A percentile compares a stretch with the other conserved stretches of the same genome.
These are phyloP conservation scores for Aspergillus sp. DNA, from an alignment of 2,329 filamentous ascomycete species.

Conservation along the genomic window DNA sequence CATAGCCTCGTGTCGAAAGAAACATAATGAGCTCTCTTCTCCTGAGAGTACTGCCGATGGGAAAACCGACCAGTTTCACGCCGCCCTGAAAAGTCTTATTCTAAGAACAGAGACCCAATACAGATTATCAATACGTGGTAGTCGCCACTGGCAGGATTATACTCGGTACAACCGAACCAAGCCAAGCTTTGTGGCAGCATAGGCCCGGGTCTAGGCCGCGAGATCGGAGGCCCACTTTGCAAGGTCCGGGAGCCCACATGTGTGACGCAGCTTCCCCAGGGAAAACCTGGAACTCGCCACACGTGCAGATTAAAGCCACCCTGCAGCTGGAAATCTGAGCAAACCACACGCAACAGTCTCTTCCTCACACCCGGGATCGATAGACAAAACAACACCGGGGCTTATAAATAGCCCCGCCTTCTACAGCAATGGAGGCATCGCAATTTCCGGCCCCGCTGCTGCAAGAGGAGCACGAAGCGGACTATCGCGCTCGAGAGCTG, in stretches of 20 bases:
- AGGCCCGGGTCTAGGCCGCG: not conserved
- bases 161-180: no score
- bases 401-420: not conserved
- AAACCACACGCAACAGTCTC: not conserved
- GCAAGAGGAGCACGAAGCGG: conserved; percentile 15
- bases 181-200: not conserved
- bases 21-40: no score
- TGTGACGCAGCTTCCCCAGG: not conserved
- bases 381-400: not conserved
- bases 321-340: not conserved
- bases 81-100: no score
- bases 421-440: not conserved
- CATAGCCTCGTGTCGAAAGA: no score
- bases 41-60: no score
- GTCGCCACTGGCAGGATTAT: no score
- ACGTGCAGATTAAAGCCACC: not conserved
- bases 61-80: no score
- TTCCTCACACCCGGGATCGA: not conserved
- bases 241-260: not conserved
- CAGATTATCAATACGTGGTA: no score
- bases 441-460: not conserved
- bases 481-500: conserved; percentile 28
- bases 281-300: not conserved
- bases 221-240: not conserved
- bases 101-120: no score